Evolutionary conservation across 129 eudicot genomes (phyloP).

Genomic region (Smallanthus sonchifolius): DNA sequence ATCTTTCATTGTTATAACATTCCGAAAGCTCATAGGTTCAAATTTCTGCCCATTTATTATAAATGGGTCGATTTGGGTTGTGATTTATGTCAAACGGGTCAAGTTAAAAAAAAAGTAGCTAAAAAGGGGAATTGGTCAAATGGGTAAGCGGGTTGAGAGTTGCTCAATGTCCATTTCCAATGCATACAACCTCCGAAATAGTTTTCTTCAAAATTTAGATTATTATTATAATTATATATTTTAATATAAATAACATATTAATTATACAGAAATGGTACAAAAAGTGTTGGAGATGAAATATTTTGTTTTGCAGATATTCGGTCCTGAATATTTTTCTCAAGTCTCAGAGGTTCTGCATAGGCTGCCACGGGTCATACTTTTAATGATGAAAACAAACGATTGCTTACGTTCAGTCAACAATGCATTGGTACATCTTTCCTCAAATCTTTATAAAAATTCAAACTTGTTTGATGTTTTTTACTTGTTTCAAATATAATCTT

Average conservation of each 20-base stretch:
- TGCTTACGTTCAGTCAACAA: constrained; percentile 83
- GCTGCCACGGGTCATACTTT: constrained; percentile 85
- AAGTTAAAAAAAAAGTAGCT: neutral
- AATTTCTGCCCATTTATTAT: neutral
- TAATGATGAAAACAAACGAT: constrained; percentile 95
- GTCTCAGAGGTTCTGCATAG: constrained; percentile 82
- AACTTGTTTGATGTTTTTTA: neutral
- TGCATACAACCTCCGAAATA: neutral
- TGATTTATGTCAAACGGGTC: neutral
- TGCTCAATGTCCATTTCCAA: neutral
- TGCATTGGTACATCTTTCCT: constrained; percentile 49
- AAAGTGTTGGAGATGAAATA: neutral
- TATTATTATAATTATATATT: neutral
- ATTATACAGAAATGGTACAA: neutral
- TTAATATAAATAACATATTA: neutral
- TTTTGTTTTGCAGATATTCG: constrained; percentile 66
- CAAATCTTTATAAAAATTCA: neutral
- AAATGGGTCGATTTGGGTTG: neutral
- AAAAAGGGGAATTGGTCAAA: neutral
- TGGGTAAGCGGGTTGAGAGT: neutral
- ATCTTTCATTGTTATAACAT: constrained; percentile 1
- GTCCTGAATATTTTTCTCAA: constrained; percentile 82
- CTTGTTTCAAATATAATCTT: constrained; percentile 12
- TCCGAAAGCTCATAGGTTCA: neutral
- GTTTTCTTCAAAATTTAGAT: neutral